Evolutionary conservation across 345 rosid genomes (phyloP).

Genomic region (Salix suchowensis): DNA sequence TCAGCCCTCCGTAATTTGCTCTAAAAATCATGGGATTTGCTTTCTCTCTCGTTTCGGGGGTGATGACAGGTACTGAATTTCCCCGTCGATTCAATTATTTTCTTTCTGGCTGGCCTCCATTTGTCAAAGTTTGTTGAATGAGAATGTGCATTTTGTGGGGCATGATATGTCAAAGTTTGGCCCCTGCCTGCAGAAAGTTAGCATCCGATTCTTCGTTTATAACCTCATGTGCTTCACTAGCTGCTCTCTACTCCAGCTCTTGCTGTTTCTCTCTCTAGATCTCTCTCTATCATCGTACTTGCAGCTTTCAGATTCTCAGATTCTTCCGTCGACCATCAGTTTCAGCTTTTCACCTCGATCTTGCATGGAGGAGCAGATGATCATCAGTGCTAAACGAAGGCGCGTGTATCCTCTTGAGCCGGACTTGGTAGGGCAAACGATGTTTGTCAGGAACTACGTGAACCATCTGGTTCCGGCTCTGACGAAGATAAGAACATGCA

Average conservation of each 20-base stretch:
- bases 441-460: conserved; percentile 27
- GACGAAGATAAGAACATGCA: conserved; percentile 12
- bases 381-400: conserved; percentile 20
- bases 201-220: not conserved
- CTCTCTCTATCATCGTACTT: too few relatives aligned
- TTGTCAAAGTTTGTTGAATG: not conserved
- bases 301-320: too few relatives aligned
- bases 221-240: not conserved
- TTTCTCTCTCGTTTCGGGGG: not conserved
- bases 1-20: conserved; percentile 3
- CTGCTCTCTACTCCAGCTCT: too few relatives aligned
- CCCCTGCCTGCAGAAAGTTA: too few relatives aligned
- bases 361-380: conserved; percentile 24
- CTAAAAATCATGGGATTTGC: not conserved
- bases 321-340: too few relatives aligned
- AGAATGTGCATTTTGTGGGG: too few relatives aligned
- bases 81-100: not conserved
- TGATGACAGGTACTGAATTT: too few relatives aligned
- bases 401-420: conserved; percentile 26
- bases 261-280: too few relatives aligned
- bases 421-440: conserved; percentile 8
- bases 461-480: conserved; percentile 26
- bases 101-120: conserved; percentile 1
- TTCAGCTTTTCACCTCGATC: not conserved
- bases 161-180: too few relatives aligned